Conservation (phyloP, 1,284 basidiomycete genomes). For the Bjerkandera adusta region DNA sequence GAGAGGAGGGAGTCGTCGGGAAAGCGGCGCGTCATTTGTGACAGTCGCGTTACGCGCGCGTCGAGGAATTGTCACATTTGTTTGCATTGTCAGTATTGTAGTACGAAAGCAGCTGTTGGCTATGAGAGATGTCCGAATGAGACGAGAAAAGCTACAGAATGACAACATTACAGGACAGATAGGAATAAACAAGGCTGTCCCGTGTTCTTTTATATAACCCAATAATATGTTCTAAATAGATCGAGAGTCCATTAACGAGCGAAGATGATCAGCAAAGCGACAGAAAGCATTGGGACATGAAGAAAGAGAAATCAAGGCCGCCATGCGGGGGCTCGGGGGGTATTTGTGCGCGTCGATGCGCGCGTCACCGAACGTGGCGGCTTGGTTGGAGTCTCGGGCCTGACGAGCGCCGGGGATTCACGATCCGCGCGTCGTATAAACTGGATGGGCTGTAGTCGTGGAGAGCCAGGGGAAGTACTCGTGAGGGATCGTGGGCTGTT, state of each 20-base stretch:
- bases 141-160: background rate
- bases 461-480: conserved; percentile 44
- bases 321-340: conserved; percentile 28
- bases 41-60: background rate
- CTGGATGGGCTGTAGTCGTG: conserved; percentile 50
- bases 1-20: background rate
- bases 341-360: conserved; percentile 21
- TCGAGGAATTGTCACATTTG: background rate
- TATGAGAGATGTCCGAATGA: no score
- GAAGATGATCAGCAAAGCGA: conserved; percentile 19
- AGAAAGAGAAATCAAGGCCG: conserved; percentile 24
- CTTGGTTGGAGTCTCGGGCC: conserved; percentile 44
- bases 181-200: background rate
- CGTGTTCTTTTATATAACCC: conserved; percentile 3
- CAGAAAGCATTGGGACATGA: conserved; percentile 16
- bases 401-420: conserved; percentile 34
- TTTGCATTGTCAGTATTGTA: background rate
- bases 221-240: conserved; percentile 3
- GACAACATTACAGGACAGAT: background rate
- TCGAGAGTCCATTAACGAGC: conserved; percentile 1
- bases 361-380: conserved; percentile 30
- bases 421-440: conserved; percentile 53
- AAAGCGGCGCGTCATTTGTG: background rate
- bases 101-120: no score
- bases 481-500: conserved; percentile 44